Base-by-base conservation (phyloP, 73 alveolate genomes). In the Diophrys appendiculata region DNA sequence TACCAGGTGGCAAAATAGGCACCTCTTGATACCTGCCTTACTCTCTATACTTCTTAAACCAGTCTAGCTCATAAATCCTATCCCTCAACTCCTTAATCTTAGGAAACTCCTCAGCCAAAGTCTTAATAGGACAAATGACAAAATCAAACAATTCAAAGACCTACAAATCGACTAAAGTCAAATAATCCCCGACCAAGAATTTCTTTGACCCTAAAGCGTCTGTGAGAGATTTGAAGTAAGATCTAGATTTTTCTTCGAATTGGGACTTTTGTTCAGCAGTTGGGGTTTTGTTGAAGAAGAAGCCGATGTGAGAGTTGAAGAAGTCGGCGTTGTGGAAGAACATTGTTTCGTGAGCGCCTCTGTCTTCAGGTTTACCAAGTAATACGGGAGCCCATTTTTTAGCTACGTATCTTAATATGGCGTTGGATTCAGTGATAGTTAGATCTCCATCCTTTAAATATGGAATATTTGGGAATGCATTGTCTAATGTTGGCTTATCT, bases 391-490 rank as follows among this genome's bases (percentile, higher is more conserved):
- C 54, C 54, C 54, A 31, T 31, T 73, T 73, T 2, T 27, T 73
- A 18, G 33, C 24, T 18, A 72, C 31, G 24, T 72, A 33, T n/a
- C 64, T 22, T n/a, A 67, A 73, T 24, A 73, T 73, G 0, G 82
- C 73, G 23, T 25, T 29, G 5, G 82, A 43, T 52, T 73, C 82
- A 43, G 82, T 73, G 29, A 73, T 11, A 35, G 34, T 73, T 33
- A 73, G 52, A 1, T 73, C 82, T 0, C 82, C 82, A 73, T 73
- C 82, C 22, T 33, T 73, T 2, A 73, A 22, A 29, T 73, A 73
- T 5, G 82, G 82, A 73, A 73, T 52, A 33, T 73, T 73, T 5
- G 82, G 73, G 52, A 73, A 43, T 0, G 34, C 82, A 33, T 33
- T 33, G 13, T 33, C 73, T 2, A 73, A 31, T 26, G 24, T 52